Percentiles rank a stretch among this genome's conserved stretches.
phyloP scores from a whole-genome alignment of 495 filamentous ascomycete species.

The Polyplosphaeria fusca region DNA sequence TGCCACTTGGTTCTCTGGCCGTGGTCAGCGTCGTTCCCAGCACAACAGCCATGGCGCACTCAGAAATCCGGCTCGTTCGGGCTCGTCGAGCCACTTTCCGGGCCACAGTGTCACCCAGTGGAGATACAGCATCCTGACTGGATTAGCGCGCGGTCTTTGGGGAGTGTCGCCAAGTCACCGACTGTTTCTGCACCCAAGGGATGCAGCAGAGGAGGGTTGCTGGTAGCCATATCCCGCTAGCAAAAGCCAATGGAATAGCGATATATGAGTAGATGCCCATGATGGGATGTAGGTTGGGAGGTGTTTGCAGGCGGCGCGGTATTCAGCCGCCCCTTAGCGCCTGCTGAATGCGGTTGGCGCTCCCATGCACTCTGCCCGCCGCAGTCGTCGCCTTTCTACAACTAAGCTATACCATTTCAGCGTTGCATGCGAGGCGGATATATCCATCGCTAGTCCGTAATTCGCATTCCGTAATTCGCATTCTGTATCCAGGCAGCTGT shows the following conservation, averaged over 20 bases:
- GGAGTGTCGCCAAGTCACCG: conserved; percentile 64
- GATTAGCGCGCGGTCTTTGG: conserved; percentile 61
- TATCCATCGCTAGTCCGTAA: too few species aligned
- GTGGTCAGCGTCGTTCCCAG: conserved; percentile 68
- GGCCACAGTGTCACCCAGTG: conserved; percentile 27
- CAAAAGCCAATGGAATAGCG: conserved; percentile 7
- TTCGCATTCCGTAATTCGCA: too few species aligned
- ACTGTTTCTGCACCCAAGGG: conserved; percentile 60
- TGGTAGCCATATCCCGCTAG: conserved; percentile 30
- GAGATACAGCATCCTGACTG: conserved; percentile 39
- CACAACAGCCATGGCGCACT: conserved; percentile 65
- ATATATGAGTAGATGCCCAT: conserved; percentile 1
- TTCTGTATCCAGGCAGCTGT: too few species aligned
- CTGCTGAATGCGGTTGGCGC: too few species aligned
- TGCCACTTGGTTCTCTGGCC: conserved; percentile 58
- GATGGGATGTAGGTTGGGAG: too few species aligned
- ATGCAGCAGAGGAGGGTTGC: conserved; percentile 26
- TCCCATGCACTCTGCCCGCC: too few species aligned
- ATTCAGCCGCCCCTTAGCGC: too few species aligned
- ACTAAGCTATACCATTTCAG: too few species aligned
- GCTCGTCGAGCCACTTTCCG: conserved; percentile 27
- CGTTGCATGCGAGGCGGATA: too few species aligned
- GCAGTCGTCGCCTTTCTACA: too few species aligned
- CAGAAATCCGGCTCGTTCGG: conserved; percentile 43
- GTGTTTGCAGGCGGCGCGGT: too few species aligned